phyloP scores from a whole-genome alignment of 805 yeast species.

The Starmerella geochares region DNA sequence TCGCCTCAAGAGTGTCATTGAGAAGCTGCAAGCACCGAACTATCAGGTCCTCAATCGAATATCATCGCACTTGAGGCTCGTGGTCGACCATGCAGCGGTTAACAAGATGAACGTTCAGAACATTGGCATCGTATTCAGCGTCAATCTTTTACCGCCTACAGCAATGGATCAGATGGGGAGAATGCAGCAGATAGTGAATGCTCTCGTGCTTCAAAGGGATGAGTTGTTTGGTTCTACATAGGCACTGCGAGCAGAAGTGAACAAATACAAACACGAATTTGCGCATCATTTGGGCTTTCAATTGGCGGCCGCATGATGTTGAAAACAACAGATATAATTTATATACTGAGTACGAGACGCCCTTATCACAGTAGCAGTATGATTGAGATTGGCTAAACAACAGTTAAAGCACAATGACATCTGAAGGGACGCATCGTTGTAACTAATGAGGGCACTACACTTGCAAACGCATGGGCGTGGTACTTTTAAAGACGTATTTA shows the following conservation, averaged over 20 bases:
- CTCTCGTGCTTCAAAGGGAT: conserved; percentile 36
- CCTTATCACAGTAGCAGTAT: too few relatives aligned
- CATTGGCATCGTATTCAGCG: conserved; percentile 76
- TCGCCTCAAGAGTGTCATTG: conserved; percentile 30
- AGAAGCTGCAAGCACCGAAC: conserved; percentile 52
- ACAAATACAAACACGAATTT: too few relatives aligned
- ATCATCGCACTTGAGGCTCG: conserved; percentile 56
- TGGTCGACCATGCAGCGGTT: conserved; percentile 52
- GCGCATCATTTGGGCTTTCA: too few relatives aligned
- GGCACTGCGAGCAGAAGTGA: neutral
- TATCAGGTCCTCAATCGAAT: conserved; percentile 58
- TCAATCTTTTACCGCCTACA: conserved; percentile 42
- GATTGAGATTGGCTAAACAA: too few relatives aligned
- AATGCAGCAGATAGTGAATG: conserved; percentile 43
- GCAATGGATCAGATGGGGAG: conserved; percentile 46
- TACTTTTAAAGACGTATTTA: too few relatives aligned
- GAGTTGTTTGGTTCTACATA: conserved; percentile 23
- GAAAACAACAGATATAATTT: too few relatives aligned
- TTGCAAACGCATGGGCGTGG: too few relatives aligned
- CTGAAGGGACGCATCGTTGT: too few relatives aligned
- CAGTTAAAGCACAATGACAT: too few relatives aligned
- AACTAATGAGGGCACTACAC: too few relatives aligned
- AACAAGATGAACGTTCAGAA: conserved; percentile 87
- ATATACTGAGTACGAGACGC: too few relatives aligned
- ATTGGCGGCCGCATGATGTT: too few relatives aligned